phyloP scores from a whole-genome alignment of 306 rosid species.

The Trifolium subterraneum region DNA sequence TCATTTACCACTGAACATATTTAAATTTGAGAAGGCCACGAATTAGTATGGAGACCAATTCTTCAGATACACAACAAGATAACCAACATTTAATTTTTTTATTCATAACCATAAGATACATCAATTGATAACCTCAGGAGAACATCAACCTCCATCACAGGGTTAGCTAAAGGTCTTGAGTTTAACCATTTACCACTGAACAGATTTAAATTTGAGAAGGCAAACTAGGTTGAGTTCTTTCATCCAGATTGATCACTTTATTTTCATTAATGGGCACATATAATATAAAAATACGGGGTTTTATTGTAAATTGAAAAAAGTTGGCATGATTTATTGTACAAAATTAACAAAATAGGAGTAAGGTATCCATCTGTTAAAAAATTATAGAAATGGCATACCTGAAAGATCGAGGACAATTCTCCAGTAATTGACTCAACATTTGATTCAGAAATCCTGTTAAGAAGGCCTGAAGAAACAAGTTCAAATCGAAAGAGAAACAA shows the following conservation, averaged over 20 bases:
- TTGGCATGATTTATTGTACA: background rate
- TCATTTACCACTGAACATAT: too few relatives aligned
- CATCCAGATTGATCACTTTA: slow-evolving; percentile 11
- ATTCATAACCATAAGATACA: slow-evolving; percentile 12
- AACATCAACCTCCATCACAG: slow-evolving; percentile 4
- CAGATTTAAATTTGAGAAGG: slow-evolving; percentile 22
- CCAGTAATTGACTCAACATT: slow-evolving; percentile 76
- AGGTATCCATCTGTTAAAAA: slow-evolving; percentile 14
- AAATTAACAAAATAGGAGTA: background rate
- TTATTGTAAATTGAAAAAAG: background rate
- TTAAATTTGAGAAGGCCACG: too few relatives aligned
- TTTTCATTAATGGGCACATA: slow-evolving; percentile 14
- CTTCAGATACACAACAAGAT: slow-evolving; percentile 3
- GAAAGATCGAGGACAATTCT: slow-evolving; percentile 64
- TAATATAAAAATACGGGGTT: background rate
- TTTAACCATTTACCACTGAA: slow-evolving; percentile 3
- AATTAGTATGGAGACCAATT: slow-evolving; percentile 14
- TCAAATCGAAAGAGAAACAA: slow-evolving; percentile 29
- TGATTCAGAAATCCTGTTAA: slow-evolving; percentile 72
- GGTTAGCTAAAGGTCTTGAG: slow-evolving; percentile 23
- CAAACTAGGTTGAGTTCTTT: slow-evolving; percentile 19
- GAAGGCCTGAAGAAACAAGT: slow-evolving; percentile 59
- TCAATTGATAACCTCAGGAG: background rate
- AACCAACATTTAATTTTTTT: background rate
- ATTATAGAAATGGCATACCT: slow-evolving; percentile 40